phyloP scores from a whole-genome alignment of 495 filamentous ascomycete species.

The Hypoxylon fuscum region DNA sequence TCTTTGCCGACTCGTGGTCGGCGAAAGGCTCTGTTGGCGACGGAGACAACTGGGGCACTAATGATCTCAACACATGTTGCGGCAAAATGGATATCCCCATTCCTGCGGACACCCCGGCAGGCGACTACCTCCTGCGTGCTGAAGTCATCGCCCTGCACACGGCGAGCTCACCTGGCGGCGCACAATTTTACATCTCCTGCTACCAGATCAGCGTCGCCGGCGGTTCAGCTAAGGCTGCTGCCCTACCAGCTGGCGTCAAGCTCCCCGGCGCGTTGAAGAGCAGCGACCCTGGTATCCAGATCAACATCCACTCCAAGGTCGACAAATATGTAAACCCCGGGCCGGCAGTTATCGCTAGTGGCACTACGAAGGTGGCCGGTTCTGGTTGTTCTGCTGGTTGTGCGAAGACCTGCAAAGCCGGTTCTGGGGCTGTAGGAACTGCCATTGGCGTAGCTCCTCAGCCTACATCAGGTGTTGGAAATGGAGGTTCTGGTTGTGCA shows the following conservation, averaged over 20 bases:
- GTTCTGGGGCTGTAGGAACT: slow-evolving; percentile 38
- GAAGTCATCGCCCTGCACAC: slow-evolving; percentile 57
- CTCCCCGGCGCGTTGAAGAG: slow-evolving; percentile 51
- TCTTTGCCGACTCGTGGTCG: slow-evolving; percentile 46
- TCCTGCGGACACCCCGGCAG: slow-evolving; percentile 48
- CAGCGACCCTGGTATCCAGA: slow-evolving; percentile 56
- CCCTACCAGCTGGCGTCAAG: slow-evolving; percentile 47
- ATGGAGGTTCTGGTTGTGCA: slow-evolving; percentile 10
- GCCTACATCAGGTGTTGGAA: slow-evolving; percentile 23
- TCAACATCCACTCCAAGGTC: slow-evolving; percentile 49
- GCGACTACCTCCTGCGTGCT: slow-evolving; percentile 54
- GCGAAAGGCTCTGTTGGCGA: slow-evolving; percentile 49
- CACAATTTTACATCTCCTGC: slow-evolving; percentile 54
- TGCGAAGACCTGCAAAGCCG: slow-evolving; percentile 42
- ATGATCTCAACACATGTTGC: slow-evolving; percentile 52
- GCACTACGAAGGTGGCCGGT: slow-evolving; percentile 41
- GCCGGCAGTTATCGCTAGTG: slow-evolving; percentile 37
- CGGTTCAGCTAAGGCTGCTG: slow-evolving; percentile 12
- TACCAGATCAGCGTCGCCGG: slow-evolving; percentile 45
- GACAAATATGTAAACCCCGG: slow-evolving; percentile 42
- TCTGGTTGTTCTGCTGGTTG: slow-evolving; percentile 40
- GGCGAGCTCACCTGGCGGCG: slow-evolving; percentile 44
- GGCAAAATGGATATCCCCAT: slow-evolving; percentile 52
- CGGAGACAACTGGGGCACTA: slow-evolving; percentile 50
- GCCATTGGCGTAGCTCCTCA: slow-evolving; percentile 35